A percentile compares a stretch with the other conserved stretches of the same genome.
These are phyloP conservation scores for Kwoniella sp. DNA, from an alignment of 768 basidiomycete genomes.

Conservation along the genomic window DNA sequence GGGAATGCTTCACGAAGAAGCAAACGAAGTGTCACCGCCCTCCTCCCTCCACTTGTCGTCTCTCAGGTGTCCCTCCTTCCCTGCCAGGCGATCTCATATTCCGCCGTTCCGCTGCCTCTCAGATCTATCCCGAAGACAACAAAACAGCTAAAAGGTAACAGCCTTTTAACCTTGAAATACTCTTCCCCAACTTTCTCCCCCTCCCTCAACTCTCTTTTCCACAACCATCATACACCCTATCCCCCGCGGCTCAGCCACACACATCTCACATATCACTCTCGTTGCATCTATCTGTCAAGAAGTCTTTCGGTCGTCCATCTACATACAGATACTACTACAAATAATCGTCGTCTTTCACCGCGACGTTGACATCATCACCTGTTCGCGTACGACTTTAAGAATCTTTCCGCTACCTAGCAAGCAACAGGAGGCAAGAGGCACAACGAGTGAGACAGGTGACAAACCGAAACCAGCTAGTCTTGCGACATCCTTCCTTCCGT, in stretches of 20 bases:
- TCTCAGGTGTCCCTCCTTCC: neutral
- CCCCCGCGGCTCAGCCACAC: neutral
- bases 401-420: neutral
- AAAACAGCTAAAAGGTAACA: neutral
- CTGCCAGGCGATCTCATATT: neutral
- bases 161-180: conserved; percentile 1
- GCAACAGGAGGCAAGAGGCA: neutral
- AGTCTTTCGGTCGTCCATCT: no score
- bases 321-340: no score
- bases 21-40: neutral
- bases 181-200: neutral
- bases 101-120: neutral
- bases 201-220: neutral
- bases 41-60: neutral
- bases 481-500: neutral
- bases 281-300: no score
- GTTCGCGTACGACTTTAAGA: no score
- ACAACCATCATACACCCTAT: neutral
- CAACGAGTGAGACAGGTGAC: neutral
- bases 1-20: neutral
- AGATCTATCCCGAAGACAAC: neutral
- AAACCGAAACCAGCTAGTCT: neutral
- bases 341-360: no score
- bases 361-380: neutral
- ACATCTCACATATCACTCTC: no score